A percentile compares a stretch with the other conserved stretches of the same genome.
phyloP scores from a whole-genome alignment of 768 basidiomycete genomes.

The Rhizopogon roseolus region DNA sequence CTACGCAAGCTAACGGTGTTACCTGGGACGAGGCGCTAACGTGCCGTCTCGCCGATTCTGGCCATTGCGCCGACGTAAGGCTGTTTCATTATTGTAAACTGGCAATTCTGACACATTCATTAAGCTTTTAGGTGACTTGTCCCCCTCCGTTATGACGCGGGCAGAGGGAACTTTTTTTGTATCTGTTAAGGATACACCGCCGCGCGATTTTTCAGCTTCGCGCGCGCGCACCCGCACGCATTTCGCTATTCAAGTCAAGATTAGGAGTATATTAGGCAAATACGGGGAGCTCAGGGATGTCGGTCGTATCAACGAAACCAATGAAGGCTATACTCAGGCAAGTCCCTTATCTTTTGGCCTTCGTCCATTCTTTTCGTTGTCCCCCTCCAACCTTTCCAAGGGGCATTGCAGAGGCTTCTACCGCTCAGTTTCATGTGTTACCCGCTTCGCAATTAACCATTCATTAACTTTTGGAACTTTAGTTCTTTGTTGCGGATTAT shows the following conservation, averaged over 20 bases:
- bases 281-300: constrained; percentile 28
- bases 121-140: constrained; percentile 47
- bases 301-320: constrained; percentile 18
- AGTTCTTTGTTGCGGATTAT: constrained; percentile 60
- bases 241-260: constrained; percentile 22
- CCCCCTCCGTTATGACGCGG: constrained; percentile 43
- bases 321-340: constrained; percentile 22
- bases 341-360: constrained; percentile 9
- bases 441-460: neutral
- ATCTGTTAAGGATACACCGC: constrained; percentile 28
- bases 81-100: constrained; percentile 2
- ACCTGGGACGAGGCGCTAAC: constrained; percentile 25
- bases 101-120: constrained; percentile 7
- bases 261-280: constrained; percentile 24
- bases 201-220: constrained; percentile 18
- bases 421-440: neutral
- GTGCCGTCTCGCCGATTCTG: constrained; percentile 41
- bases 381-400: neutral
- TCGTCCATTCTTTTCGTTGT: neutral
- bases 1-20: neutral
- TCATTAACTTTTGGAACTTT: neutral
- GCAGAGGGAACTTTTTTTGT: constrained; percentile 52
- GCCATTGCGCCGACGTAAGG: constrained; percentile 42
- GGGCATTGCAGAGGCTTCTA: neutral
- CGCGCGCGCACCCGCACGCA: constrained; percentile 8